These are phyloP conservation scores for Hypoxylon sp. DNA, from an alignment of 2,329 filamentous ascomycete genomes.

Conservation along the genomic window DNA sequence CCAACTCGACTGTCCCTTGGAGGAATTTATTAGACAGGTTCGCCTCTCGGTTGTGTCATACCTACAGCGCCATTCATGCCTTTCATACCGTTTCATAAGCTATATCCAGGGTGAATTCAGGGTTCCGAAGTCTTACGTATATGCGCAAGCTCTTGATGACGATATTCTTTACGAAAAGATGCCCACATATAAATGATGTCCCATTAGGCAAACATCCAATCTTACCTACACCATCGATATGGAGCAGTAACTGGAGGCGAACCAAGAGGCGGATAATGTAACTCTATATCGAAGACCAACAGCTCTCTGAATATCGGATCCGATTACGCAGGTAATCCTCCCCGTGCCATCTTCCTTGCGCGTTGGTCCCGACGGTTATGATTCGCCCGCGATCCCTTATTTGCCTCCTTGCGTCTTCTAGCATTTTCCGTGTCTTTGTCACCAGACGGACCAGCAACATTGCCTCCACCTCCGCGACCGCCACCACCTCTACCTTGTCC, in stretches of 20 bases:
- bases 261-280: constrained; percentile 51
- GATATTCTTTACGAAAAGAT: constrained; percentile 54
- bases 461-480: constrained; percentile 69
- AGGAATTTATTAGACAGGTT: constrained; percentile 56
- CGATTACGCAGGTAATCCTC: constrained; percentile 56
- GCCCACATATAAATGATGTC: constrained; percentile 27
- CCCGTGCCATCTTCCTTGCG: constrained; percentile 76
- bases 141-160: constrained; percentile 56
- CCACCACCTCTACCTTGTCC: constrained; percentile 64
- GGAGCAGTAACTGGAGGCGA: constrained; percentile 43
- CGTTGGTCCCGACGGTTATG: constrained; percentile 84
- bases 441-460: constrained; percentile 74
- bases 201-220: constrained; percentile 49
- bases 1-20: constrained; percentile 52
- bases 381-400: constrained; percentile 86
- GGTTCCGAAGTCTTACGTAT: constrained; percentile 59
- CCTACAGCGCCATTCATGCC: constrained; percentile 50
- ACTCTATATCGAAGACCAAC: constrained; percentile 1
- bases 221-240: constrained; percentile 40
- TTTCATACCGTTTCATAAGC: constrained; percentile 48
- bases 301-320: background rate
- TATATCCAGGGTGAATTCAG: constrained; percentile 54
- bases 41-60: constrained; percentile 54
- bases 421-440: constrained; percentile 81
- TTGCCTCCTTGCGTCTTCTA: constrained; percentile 83